phyloP scores from a whole-genome alignment of 805 yeast genomes.

The Monosporozyma aerobia region DNA sequence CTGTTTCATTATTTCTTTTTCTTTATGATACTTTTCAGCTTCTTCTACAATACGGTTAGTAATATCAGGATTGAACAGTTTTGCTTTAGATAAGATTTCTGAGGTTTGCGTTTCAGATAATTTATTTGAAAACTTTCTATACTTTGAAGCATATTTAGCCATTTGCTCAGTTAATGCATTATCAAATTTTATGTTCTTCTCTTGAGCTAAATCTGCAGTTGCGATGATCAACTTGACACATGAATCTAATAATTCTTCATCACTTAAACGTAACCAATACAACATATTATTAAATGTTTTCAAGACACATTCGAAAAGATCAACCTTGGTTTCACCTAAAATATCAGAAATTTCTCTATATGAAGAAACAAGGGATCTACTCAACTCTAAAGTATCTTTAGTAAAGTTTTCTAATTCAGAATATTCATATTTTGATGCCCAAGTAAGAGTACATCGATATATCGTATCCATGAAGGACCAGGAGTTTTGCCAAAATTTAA shows the following conservation, averaged over 20 bases:
- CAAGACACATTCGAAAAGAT: conserved; percentile 46
- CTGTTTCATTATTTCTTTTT: conserved; percentile 16
- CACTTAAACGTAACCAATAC: conserved; percentile 78
- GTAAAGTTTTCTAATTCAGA: conserved; percentile 67
- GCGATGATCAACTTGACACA: conserved; percentile 65
- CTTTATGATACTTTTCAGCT: conserved; percentile 32
- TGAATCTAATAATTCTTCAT: conserved; percentile 51
- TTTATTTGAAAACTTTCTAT: conserved; percentile 61
- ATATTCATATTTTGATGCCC: conserved; percentile 62
- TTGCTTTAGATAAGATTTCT: conserved; percentile 54
- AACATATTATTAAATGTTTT: conserved; percentile 59
- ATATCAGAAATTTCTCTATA: conserved; percentile 41
- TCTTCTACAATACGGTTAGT: conserved; percentile 45
- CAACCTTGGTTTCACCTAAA: conserved; percentile 27
- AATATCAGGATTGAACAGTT: conserved; percentile 41
- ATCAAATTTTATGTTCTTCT: conserved; percentile 43
- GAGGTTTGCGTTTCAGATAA: conserved; percentile 57
- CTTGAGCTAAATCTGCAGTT: conserved; percentile 56
- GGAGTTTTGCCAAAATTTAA: conserved; percentile 51
- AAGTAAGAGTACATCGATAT: conserved; percentile 54
- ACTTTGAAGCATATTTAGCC: conserved; percentile 55
- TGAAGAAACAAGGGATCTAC: conserved; percentile 58
- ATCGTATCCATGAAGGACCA: conserved; percentile 71
- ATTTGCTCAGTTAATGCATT: conserved; percentile 44
- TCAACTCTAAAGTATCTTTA: conserved; percentile 73